These are phyloP conservation scores for Murraya paniculata DNA, from an alignment of 345 rosid species.

Conservation along the genomic window DNA sequence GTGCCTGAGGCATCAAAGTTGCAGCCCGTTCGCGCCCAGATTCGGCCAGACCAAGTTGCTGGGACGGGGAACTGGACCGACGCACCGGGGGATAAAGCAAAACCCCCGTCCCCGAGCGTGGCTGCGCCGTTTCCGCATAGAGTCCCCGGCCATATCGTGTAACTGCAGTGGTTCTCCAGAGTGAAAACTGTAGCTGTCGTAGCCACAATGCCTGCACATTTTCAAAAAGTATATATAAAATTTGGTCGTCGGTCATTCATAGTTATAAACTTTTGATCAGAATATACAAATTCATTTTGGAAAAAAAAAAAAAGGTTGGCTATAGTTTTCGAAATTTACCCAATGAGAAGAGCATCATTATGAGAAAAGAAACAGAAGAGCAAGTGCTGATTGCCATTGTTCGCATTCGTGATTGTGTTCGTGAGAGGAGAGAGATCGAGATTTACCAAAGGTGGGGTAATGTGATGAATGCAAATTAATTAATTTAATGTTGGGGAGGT, in stretches of 20 bases:
- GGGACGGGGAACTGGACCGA: constrained; percentile 62
- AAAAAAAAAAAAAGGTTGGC: no score
- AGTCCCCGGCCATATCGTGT: constrained; percentile 88
- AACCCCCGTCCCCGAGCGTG: constrained; percentile 69
- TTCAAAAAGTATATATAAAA: neutral
- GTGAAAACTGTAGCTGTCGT: constrained; percentile 61
- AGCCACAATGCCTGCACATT: constrained; percentile 30
- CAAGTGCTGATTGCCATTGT: constrained; percentile 14
- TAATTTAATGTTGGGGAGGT: neutral
- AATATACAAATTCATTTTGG: no score
- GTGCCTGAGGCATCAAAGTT: constrained; percentile 58
- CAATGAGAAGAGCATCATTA: constrained; percentile 24
- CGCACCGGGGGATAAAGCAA: constrained; percentile 47
- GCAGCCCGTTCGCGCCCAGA: constrained; percentile 92
- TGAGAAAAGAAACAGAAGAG: constrained; percentile 14
- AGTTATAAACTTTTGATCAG: neutral
- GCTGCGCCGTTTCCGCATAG: constrained; percentile 61
- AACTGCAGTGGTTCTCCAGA: constrained; percentile 60
- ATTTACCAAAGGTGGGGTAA: no score
- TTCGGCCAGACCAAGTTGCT: constrained; percentile 77
- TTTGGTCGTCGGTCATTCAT: no score
- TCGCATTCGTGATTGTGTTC: neutral
- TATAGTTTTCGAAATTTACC: constrained; percentile 5
- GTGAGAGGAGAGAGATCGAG: neutral
- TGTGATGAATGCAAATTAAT: no score